These are phyloP conservation scores for Sarcodon aspratus DNA, from an alignment of 768 basidiomycete species.

Conservation along the genomic window DNA sequence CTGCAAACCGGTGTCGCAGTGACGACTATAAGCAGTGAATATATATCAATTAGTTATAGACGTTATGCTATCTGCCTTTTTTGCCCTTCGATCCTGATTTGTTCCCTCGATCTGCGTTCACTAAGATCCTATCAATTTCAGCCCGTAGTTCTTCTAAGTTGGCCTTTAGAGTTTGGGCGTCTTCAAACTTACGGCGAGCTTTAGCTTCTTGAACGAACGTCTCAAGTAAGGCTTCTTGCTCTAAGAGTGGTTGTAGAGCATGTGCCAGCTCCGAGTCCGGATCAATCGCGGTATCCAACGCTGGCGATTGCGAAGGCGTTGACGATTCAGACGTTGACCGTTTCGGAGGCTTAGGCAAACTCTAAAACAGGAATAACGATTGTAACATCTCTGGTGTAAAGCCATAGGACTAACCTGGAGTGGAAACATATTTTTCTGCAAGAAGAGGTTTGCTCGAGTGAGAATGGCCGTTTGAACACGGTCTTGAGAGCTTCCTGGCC, in stretches of 20 bases:
- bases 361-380: neutral
- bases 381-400: neutral
- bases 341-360: neutral
- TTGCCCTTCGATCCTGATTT: neutral
- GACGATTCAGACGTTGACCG: conserved; percentile 1
- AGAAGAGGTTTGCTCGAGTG: conserved; percentile 63
- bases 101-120: conserved; percentile 14
- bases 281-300: conserved; percentile 26
- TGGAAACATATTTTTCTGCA: conserved; percentile 87
- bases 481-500: conserved; percentile 64
- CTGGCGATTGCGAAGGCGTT: conserved; percentile 7
- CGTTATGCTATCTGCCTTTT: neutral
- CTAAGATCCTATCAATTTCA: conserved; percentile 69
- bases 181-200: conserved; percentile 89
- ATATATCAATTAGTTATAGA: neutral
- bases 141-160: conserved; percentile 74
- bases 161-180: conserved; percentile 71
- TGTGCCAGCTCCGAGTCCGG: conserved; percentile 62
- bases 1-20: too few relatives aligned
- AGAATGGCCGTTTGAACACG: conserved; percentile 76
- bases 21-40: neutral
- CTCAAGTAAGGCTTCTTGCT: conserved; percentile 89
- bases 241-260: conserved; percentile 76
- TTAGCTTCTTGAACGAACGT: conserved; percentile 87
- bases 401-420: conserved; percentile 42